Base-by-base conservation (phyloP, 2,329 filamentous ascomycete species). In the Apiospora saccharicola region DNA sequence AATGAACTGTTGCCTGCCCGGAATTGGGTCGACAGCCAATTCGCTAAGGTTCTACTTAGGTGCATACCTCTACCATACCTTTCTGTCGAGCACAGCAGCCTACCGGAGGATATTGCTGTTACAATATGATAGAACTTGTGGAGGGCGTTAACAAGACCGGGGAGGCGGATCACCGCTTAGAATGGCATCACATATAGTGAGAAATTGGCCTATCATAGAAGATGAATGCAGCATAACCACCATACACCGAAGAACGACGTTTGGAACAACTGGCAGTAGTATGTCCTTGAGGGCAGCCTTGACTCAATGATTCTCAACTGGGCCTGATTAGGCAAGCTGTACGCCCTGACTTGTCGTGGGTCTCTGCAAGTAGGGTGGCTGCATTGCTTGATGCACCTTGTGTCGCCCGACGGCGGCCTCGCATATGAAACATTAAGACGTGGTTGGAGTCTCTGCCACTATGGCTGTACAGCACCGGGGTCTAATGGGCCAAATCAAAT, bases 291-390 rank as follows among this genome's bases (percentile, higher is more conserved):
- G 7, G 57, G 57, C 34, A 64, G 34, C 57, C 57, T 41, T 64
- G 57, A 64, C 8, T 64, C 22, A 24, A n/a, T 41, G 30, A 41
- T 41, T 64, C 57, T 34, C 41, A 34, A 64, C n/a, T 64, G 34
- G 34, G 34, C 34, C 34, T 37, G 57, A 64, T 41, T 41, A 37
- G 53, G 53, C 34, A 64, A 41, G 57, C 34, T 64, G 57, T 41
- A 41, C 34, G 57, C 34, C 57, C 22, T 64, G 57, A 8, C 57
- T 64, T 41, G 57, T 41, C 34, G 34, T 41, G 57, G 57, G 57
- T 64, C 57, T 64, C 57, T 64, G 57, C 57, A 64, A 64, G 57
- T 41, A 64, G 57, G 57, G 57, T 64, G 57, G 57, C 57, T 64
- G 57, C 57, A 64, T 64, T 64, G 57, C 57, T 64, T 64, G 34